Conservation (phyloP, 768 basidiomycete genomes). For the Boletus subcaerulescens region DNA sequence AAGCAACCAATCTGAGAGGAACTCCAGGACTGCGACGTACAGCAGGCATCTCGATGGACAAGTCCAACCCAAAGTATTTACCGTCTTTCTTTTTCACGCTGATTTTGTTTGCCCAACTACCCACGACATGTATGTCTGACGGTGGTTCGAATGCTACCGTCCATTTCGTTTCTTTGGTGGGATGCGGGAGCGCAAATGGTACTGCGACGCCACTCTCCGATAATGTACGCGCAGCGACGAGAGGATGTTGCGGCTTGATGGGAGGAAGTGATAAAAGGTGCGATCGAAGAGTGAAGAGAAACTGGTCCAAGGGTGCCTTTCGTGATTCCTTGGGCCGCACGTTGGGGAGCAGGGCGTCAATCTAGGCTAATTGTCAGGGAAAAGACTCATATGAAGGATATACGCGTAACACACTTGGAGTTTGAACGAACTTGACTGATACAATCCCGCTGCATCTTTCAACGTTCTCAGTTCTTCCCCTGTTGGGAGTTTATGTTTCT, state of each 20-base stretch:
- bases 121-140: conserved; percentile 70
- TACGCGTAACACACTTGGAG: conserved; percentile 58
- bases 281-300: conserved; percentile 65
- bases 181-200: conserved; percentile 67
- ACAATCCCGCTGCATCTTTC: conserved; percentile 72
- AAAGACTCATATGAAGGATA: background rate
- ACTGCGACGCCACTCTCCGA: conserved; percentile 56
- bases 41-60: conserved; percentile 85
- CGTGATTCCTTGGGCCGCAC: conserved; percentile 59
- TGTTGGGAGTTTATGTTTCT: conserved; percentile 52
- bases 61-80: conserved; percentile 64
- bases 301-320: conserved; percentile 59
- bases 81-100: conserved; percentile 71
- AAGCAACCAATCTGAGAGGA: background rate
- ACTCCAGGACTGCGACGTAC: conserved; percentile 40
- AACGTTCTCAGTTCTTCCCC: conserved; percentile 69
- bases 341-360: conserved; percentile 77
- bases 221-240: conserved; percentile 57
- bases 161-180: conserved; percentile 83
- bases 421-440: conserved; percentile 78
- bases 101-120: conserved; percentile 83
- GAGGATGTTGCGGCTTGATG: conserved; percentile 58
- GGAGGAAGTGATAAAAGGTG: conserved; percentile 59
- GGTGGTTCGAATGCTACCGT: conserved; percentile 81
- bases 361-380: conserved; percentile 42